Evolutionary conservation across 768 basidiomycete species (phyloP).

Genomic region (Xerocomus potaroensis): DNA sequence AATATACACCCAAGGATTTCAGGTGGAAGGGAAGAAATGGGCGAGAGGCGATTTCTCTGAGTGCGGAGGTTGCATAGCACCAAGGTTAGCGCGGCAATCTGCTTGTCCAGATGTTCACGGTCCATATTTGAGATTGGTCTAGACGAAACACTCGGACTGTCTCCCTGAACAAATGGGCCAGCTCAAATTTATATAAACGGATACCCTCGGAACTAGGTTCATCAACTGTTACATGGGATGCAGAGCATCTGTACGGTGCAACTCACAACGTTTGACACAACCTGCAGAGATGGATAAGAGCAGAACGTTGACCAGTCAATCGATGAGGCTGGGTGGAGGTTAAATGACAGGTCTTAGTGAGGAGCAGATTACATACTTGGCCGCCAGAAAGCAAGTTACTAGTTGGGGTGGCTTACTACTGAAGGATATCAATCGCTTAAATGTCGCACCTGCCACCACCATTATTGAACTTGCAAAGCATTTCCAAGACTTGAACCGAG

Average conservation of each 20-base stretch:
- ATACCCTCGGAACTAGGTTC: neutral
- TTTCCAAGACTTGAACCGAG: too few species aligned
- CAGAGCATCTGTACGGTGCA: neutral
- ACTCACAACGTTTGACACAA: neutral
- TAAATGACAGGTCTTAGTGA: too few species aligned
- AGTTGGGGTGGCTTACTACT: too few species aligned
- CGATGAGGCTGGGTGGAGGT: too few species aligned
- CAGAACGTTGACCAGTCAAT: neutral
- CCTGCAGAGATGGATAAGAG: neutral
- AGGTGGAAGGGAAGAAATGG: slow-evolving; percentile 10
- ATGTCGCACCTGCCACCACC: too few species aligned
- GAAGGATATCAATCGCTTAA: too few species aligned
- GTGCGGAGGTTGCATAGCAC: neutral
- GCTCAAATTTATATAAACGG: neutral
- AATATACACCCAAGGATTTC: slow-evolving; percentile 15
- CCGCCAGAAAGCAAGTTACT: too few species aligned
- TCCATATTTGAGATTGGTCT: neutral
- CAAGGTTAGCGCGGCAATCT: neutral
- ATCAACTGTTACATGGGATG: neutral
- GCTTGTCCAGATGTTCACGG: neutral
- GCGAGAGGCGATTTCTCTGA: slow-evolving; percentile 6
- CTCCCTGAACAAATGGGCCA: too few species aligned
- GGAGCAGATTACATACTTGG: too few species aligned
- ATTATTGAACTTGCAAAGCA: too few species aligned
- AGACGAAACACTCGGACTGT: too few species aligned